Percentiles rank a stretch among this genome's conserved stretches.
Conservation (phyloP, 2,329 filamentous ascomycete species). For the Canariomyces notabilis region DNA sequence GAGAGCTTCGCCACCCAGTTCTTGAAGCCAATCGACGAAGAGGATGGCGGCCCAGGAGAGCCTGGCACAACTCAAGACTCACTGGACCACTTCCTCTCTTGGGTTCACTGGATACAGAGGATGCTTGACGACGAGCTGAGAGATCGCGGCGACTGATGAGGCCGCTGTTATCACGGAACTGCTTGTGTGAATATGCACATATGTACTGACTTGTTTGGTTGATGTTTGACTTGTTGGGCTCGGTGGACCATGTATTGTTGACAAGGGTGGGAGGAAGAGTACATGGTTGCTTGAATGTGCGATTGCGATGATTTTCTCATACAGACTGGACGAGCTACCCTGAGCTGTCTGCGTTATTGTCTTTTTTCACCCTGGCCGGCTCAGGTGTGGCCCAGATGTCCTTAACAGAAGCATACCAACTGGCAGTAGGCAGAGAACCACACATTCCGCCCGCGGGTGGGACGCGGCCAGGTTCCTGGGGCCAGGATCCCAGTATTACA, state of each 20-base stretch:
- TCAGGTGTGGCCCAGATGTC: no score
- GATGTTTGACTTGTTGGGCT: neutral
- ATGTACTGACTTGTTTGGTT: neutral
- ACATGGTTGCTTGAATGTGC: no score
- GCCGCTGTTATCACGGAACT: neutral
- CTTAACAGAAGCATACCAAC: no score
- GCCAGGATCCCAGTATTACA: no score
- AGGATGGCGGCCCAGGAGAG: constrained; percentile 1
- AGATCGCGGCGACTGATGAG: neutral
- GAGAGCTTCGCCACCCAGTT: constrained; percentile 15
- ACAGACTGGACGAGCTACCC: no score
- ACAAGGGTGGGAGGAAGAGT: no score
- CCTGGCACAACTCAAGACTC: constrained; percentile 1
- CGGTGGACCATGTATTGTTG: neutral
- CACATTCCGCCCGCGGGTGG: no score
- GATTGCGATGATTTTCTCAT: no score
- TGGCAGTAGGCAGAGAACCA: no score
- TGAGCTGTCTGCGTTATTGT: no score
- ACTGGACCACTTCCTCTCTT: constrained; percentile 12
- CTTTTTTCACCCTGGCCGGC: no score
- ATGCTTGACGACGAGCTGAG: constrained; percentile 8
- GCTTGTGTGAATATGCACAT: neutral
- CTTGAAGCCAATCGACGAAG: neutral
- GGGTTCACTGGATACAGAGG: constrained; percentile 16
- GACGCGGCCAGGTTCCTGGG: no score